A percentile compares a stretch with the other conserved stretches of the same genome.
Conservation (phyloP, 108 stramenopile species). For the Stephanodiscus triporus region DNA sequence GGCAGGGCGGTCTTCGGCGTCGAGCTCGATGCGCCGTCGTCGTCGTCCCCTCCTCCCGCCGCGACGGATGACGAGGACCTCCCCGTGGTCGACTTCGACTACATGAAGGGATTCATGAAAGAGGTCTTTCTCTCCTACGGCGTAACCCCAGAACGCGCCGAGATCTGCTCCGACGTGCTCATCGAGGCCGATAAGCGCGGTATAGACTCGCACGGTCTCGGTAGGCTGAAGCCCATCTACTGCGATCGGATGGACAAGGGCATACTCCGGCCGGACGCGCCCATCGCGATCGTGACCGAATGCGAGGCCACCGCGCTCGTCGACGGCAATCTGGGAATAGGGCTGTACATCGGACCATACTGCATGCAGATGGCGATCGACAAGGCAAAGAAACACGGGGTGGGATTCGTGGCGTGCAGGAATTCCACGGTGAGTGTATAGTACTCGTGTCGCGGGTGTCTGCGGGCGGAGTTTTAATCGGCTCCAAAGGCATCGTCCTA, state of each 20-base stretch:
- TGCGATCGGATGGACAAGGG: constrained; percentile 71
- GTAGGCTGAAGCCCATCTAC: constrained; percentile 69
- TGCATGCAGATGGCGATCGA: constrained; percentile 76
- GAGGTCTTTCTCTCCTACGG: constrained; percentile 62
- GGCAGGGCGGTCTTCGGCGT: constrained; percentile 45
- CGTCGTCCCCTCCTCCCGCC: constrained; percentile 20
- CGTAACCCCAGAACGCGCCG: constrained; percentile 51
- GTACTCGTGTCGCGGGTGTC: neutral
- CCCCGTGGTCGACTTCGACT: constrained; percentile 58
- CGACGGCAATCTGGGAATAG: constrained; percentile 68
- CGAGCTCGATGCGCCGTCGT: constrained; percentile 10
- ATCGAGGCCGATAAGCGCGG: constrained; percentile 72
- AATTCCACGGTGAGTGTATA: constrained; percentile 53
- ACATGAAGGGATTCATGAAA: constrained; percentile 69
- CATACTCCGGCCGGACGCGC: constrained; percentile 56
- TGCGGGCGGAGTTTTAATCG: neutral
- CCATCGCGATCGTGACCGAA: constrained; percentile 59
- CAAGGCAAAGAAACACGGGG: constrained; percentile 67
- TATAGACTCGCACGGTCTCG: constrained; percentile 72
- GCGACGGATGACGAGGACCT: constrained; percentile 46
- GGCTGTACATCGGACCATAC: constrained; percentile 70
- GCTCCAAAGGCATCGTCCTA: neutral
- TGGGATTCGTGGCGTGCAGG: constrained; percentile 62
- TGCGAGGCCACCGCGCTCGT: constrained; percentile 55
- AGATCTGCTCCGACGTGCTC: constrained; percentile 64